Evolutionary conservation across 2,329 filamentous ascomycete species (phyloP), one percentile per base, ranked within the genome.

Genomic region (Aspergillus unguis): DNA sequence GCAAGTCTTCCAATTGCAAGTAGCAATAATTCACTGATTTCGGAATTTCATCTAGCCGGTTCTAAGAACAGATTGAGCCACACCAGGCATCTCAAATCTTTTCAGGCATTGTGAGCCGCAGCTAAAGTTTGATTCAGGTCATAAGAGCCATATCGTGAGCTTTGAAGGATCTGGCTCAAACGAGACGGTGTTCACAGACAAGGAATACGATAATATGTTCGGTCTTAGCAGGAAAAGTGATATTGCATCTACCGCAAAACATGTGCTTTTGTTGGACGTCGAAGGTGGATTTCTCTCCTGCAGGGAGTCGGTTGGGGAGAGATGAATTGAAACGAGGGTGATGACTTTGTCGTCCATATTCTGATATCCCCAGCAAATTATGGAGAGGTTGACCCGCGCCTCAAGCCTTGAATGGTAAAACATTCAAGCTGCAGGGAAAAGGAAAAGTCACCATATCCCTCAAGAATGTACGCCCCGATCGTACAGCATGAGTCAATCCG

Each of bases 401-500:
- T 17, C 17, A 17, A 17, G 17, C 17, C 17, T 17, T 17, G 17
- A 17, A 17, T 17, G 17, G 17, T 17, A 17, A 17, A 17, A 17
- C 17, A 17, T 17, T 17, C 17, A n/a, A 40, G 36, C n/a, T 44
- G 26, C 28, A 40, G 28, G 23, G 44, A 46, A 10, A 48, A 17
- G 10, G 27, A 45, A 11, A 26, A 35, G 31, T 25, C 25, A 38
- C 27, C 4, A 29, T 10, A 53, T 36, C 36, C 44, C 35, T 55
- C 38, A 51, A 33, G 28, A 53, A 40, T 31, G 17, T 42, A 42
- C 35, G 31, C 25, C 50, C 35, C 32, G 46, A 57, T 59, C 41
- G 49, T 52, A 59, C 58, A 56, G 49, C 53, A 50, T 57, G 35
- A 26, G 28, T 47, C 51, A 31, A 52, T 48, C 48, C 48, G 46